Percentiles rank a stretch among this genome's conserved stretches.
Conservation (phyloP, 2,329 filamentous ascomycete species). For the Alternaria atra region DNA sequence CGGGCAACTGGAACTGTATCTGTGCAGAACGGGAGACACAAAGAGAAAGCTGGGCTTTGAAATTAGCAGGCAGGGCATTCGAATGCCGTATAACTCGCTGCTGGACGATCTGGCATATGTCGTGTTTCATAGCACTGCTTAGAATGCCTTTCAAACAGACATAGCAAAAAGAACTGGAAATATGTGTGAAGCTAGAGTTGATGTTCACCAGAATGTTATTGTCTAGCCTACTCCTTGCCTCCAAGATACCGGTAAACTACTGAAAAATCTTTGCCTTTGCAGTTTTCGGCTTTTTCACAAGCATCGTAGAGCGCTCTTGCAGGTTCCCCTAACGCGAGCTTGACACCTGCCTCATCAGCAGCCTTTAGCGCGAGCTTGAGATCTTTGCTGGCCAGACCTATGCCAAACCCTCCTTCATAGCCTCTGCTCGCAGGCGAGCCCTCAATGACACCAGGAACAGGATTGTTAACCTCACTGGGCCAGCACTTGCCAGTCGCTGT, state of each 20-base stretch:
- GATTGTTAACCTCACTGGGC: slow-evolving; percentile 96
- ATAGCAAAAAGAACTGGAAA: background rate
- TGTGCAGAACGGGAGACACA: too few relatives aligned
- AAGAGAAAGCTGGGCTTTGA: too few relatives aligned
- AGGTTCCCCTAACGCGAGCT: slow-evolving; percentile 56
- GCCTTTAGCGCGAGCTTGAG: slow-evolving; percentile 59
- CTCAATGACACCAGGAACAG: slow-evolving; percentile 83
- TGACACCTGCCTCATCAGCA: slow-evolving; percentile 55
- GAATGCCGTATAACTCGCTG: too few relatives aligned
- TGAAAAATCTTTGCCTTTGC: slow-evolving; percentile 61
- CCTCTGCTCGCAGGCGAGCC: slow-evolving; percentile 78
- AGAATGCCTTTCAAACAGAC: too few relatives aligned
- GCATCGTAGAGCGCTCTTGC: slow-evolving; percentile 58
- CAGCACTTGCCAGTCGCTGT: slow-evolving; percentile 94
- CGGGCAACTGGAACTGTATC: too few relatives aligned
- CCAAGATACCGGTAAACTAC: slow-evolving; percentile 61
- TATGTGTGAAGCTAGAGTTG: background rate
- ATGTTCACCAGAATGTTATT: background rate
- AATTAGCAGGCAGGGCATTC: too few relatives aligned
- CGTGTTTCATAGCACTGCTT: too few relatives aligned
- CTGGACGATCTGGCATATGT: too few relatives aligned
- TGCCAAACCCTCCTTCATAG: slow-evolving; percentile 65
- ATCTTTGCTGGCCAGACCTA: slow-evolving; percentile 61
- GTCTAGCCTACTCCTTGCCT: slow-evolving; percentile 52
- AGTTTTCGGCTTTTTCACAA: slow-evolving; percentile 53